Percentiles rank a stretch among this genome's conserved stretches.
Conservation (phyloP, 768 basidiomycete genomes). For the Boletales sp. region DNA sequence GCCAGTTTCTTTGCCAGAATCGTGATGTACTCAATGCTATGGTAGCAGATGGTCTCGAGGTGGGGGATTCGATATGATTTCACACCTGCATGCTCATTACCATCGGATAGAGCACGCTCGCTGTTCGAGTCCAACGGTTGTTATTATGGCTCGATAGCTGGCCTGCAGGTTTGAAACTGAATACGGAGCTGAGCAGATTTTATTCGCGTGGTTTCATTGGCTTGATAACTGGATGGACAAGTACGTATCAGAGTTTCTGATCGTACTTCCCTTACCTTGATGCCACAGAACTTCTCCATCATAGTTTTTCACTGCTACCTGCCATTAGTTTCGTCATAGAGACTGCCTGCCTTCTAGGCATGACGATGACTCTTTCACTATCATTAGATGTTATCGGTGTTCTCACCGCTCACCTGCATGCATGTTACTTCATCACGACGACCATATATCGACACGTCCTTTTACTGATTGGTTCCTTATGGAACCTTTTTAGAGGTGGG, state of each 20-base stretch:
- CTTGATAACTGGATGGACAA: conserved; percentile 65
- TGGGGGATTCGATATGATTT: conserved; percentile 17
- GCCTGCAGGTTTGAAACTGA: conserved; percentile 95
- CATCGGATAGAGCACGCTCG: conserved; percentile 18
- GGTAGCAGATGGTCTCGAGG: conserved; percentile 39
- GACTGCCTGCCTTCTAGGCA: conserved; percentile 38
- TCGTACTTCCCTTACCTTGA: conserved; percentile 7
- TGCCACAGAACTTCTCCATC: conserved; percentile 17
- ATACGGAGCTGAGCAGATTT: conserved; percentile 87
- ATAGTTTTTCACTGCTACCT: conserved; percentile 19
- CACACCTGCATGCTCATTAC: not conserved
- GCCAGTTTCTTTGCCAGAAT: conserved; percentile 70
- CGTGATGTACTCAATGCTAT: conserved; percentile 41
- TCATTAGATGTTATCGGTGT: conserved; percentile 62
- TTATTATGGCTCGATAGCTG: conserved; percentile 89
- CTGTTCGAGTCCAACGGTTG: conserved; percentile 41
- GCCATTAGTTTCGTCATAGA: conserved; percentile 33
- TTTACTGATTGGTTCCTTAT: conserved; percentile 60
- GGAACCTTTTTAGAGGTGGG: conserved; percentile 88
- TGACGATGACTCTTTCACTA: conserved; percentile 66
- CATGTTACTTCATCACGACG: conserved; percentile 64
- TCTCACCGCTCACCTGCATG: conserved; percentile 67
- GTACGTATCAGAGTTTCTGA: conserved; percentile 42
- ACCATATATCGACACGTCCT: conserved; percentile 60
- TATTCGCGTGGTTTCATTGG: conserved; percentile 71